A percentile compares a stretch with the other conserved stretches of the same genome.
These are phyloP conservation scores for Globisporangium recalcitrans DNA, from an alignment of 352 stramenopile genomes.

Conservation along the genomic window DNA sequence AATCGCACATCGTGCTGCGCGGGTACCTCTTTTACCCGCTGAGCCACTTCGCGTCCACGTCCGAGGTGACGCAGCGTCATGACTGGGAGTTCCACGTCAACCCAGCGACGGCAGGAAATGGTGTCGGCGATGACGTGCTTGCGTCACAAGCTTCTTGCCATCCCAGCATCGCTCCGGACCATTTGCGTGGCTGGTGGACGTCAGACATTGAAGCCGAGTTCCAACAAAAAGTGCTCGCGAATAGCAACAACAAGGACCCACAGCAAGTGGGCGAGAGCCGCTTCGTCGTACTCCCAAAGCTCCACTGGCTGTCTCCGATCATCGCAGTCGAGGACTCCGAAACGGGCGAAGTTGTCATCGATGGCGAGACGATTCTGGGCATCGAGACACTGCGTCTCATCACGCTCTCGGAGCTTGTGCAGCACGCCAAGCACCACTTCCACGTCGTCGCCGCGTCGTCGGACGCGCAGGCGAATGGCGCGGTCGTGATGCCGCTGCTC, in stretches of 20 bases:
- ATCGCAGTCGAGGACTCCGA: conserved; percentile 27
- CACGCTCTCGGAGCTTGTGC: conserved; percentile 30
- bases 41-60: conserved; percentile 36
- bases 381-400: conserved; percentile 29
- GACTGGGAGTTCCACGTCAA: conserved; percentile 47
- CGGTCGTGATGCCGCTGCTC: conserved; percentile 53
- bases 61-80: conserved; percentile 33
- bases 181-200: conserved; percentile 71
- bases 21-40: conserved; percentile 71
- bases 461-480: conserved; percentile 22
- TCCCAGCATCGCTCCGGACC: conserved; percentile 30
- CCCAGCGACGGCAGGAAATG: no score
- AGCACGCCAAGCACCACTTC: conserved; percentile 38
- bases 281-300: conserved; percentile 63
- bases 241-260: conserved; percentile 9
- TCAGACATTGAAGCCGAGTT: conserved; percentile 42
- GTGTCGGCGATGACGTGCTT: background rate
- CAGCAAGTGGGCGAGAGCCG: conserved; percentile 27
- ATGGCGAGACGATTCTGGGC: conserved; percentile 28
- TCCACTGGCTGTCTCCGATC: conserved; percentile 59
- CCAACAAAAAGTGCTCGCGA: conserved; percentile 28
- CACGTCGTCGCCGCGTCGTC: conserved; percentile 14
- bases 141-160: conserved; percentile 6
- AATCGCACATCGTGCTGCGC: conserved; percentile 52
- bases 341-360: conserved; percentile 22